Percentiles rank a stretch among this genome's conserved stretches.
Evolutionary conservation across 2,329 filamentous ascomycete genomes (phyloP).

Genomic region (Aspergillus tanneri): DNA sequence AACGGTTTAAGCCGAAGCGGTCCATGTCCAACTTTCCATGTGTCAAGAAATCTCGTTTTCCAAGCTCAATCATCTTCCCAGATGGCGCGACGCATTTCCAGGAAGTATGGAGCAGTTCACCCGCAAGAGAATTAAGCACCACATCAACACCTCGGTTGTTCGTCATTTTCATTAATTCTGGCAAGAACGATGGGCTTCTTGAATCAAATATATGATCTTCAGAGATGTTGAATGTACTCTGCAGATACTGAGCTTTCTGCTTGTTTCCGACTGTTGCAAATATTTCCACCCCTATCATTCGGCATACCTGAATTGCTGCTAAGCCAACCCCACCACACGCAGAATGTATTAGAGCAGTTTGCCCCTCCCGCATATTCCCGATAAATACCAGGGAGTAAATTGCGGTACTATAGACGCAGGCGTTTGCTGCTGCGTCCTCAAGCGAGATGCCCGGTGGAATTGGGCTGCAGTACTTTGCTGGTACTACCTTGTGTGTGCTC

Average conservation of each 20-base stretch:
- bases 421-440: conserved; percentile 4
- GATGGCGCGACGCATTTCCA: conserved; percentile 21
- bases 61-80: conserved; percentile 23
- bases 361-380: conserved; percentile 1
- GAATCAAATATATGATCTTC: conserved; percentile 25
- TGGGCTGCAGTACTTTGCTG: not conserved
- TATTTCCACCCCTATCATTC: conserved; percentile 7
- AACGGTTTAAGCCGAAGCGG: conserved; percentile 10
- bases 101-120: conserved; percentile 6
- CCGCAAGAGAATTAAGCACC: conserved; percentile 11
- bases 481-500: too few relatives aligned
- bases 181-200: conserved; percentile 15
- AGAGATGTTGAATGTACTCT: conserved; percentile 11
- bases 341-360: conserved; percentile 25
- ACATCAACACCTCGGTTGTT: conserved; percentile 23
- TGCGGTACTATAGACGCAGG: not conserved
- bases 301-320: conserved; percentile 22
- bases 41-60: conserved; percentile 17
- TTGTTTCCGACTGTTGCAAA: conserved; percentile 21
- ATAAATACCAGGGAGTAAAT: too few relatives aligned
- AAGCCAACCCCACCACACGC: conserved; percentile 22
- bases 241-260: conserved; percentile 16
- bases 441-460: not conserved
- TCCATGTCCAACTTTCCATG: conserved; percentile 15
- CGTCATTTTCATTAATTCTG: conserved; percentile 17